Evolutionary conservation across 768 basidiomycete species (phyloP).

Genomic region (Asterophora lycoperdoides): DNA sequence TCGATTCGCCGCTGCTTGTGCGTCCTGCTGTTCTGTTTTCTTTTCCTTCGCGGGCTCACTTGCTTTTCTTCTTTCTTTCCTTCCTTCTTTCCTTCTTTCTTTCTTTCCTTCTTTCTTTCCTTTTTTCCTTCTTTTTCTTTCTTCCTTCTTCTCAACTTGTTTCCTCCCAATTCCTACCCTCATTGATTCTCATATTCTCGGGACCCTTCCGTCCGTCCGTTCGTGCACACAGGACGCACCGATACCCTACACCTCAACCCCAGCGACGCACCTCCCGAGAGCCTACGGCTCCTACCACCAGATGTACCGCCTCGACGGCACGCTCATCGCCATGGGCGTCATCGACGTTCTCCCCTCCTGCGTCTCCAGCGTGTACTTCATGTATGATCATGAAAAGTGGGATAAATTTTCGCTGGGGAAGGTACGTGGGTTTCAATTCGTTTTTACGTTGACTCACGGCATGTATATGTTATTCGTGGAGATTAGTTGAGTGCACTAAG

Average conservation of each 20-base stretch:
- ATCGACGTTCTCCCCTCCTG: slow-evolving; percentile 87
- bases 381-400: slow-evolving; percentile 67
- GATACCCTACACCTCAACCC: slow-evolving; percentile 52
- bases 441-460: too few relatives aligned
- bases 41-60: too few relatives aligned
- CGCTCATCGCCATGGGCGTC: slow-evolving; percentile 81
- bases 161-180: too few relatives aligned
- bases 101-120: too few relatives aligned
- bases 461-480: too few relatives aligned
- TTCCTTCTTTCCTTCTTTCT: too few relatives aligned
- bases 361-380: slow-evolving; percentile 83
- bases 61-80: too few relatives aligned
- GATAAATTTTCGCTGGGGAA: slow-evolving; percentile 75
- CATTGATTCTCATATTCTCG: too few relatives aligned
- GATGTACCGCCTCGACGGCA: slow-evolving; percentile 75
- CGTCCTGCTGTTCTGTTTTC: slow-evolving; percentile 17
- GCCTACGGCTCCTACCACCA: slow-evolving; percentile 93
- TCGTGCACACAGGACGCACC: slow-evolving; percentile 41
- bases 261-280: slow-evolving; percentile 58
- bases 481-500: slow-evolving; percentile 84
- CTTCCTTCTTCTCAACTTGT: too few relatives aligned
- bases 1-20: slow-evolving; percentile 72
- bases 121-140: too few relatives aligned
- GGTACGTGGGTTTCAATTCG: slow-evolving; percentile 36
- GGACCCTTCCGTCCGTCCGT: too few relatives aligned